phyloP scores from a whole-genome alignment of 2,329 filamentous ascomycete genomes.

The Pezicula radicicola region DNA sequence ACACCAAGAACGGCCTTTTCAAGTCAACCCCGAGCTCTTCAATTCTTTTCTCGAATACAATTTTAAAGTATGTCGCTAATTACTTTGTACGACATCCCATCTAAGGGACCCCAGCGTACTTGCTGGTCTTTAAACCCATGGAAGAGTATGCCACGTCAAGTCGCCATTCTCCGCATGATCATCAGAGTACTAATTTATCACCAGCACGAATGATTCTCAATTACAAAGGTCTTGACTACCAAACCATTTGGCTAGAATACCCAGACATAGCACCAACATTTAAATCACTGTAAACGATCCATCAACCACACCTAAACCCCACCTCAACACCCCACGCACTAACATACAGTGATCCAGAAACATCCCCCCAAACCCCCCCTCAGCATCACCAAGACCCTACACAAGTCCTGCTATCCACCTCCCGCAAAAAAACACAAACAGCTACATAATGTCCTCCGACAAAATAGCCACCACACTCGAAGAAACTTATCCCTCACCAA shows the following conservation, averaged over 20 bases:
- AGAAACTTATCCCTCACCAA: slow-evolving; percentile 45
- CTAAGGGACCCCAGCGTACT: slow-evolving; percentile 37
- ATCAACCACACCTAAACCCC: not conserved
- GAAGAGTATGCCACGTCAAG: slow-evolving; percentile 53
- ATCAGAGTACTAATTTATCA: slow-evolving; percentile 8
- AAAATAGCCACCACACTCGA: slow-evolving; percentile 60
- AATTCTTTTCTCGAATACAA: too few species aligned
- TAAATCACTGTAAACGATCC: slow-evolving; percentile 45
- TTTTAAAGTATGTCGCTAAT: slow-evolving; percentile 25
- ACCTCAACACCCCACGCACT: not conserved
- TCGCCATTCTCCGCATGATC: not conserved
- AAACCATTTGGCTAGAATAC: slow-evolving; percentile 68
- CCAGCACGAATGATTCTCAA: slow-evolving; percentile 63
- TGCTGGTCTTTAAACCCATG: slow-evolving; percentile 68
- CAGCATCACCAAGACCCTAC: slow-evolving; percentile 32
- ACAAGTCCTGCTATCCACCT: slow-evolving; percentile 54
- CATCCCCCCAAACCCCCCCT: slow-evolving; percentile 41
- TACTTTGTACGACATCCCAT: slow-evolving; percentile 61
- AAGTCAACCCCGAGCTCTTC: too few species aligned
- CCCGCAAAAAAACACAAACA: slow-evolving; percentile 48
- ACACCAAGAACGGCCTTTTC: too few species aligned
- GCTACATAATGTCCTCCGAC: slow-evolving; percentile 61
- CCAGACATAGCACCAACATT: slow-evolving; percentile 59
- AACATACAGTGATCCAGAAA: not conserved
- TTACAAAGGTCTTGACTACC: slow-evolving; percentile 65